Conservation (phyloP, 805 yeast genomes). For the Maudiozyma barnettii region DNA sequence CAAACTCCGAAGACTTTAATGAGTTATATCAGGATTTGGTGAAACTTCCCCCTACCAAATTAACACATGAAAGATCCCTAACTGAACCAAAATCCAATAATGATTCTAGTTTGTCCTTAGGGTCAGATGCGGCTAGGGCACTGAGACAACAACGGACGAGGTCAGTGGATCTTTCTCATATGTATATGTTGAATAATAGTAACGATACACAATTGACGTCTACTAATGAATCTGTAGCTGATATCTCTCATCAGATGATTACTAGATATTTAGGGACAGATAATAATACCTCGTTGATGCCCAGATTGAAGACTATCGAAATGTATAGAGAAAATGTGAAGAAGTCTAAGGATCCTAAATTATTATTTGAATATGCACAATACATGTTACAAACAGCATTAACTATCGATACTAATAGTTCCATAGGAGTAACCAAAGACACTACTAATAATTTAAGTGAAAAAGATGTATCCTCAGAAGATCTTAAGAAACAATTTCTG, state of each 20-base stretch:
- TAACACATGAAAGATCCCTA: background rate
- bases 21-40: background rate
- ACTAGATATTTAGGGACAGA: constrained; percentile 46
- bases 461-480: constrained; percentile 20
- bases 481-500: constrained; percentile 45
- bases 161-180: constrained; percentile 36
- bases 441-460: background rate
- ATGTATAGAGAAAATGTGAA: constrained; percentile 79
- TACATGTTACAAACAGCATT: constrained; percentile 81
- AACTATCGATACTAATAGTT: constrained; percentile 34
- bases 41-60: background rate
- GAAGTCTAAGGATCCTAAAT: constrained; percentile 73
- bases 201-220: constrained; percentile 30
- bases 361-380: constrained; percentile 86
- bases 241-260: constrained; percentile 43
- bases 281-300: constrained; percentile 42
- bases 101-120: background rate
- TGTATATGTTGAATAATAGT: constrained; percentile 29
- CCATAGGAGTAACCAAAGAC: too few species aligned
- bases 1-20: background rate
- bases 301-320: constrained; percentile 76
- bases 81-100: background rate
- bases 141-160: constrained; percentile 14
- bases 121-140: background rate
- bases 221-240: constrained; percentile 37